Base-by-base conservation (phyloP, 2,329 filamentous ascomycete species). In the Pyricularia sp. region DNA sequence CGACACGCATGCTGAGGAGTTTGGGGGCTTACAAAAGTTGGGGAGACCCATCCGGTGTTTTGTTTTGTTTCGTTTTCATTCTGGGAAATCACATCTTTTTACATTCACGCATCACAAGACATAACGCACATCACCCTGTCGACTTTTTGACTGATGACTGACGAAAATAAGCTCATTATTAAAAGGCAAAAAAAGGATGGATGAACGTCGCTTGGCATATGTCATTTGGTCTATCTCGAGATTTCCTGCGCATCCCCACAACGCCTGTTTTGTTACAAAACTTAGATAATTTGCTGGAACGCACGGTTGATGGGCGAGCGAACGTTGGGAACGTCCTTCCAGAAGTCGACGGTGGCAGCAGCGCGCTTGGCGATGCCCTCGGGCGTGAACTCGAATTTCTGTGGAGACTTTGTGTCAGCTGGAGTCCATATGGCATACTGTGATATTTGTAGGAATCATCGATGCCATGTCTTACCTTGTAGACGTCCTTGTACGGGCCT, bases 381-480 rank as follows among this genome's bases (percentile, higher is more conserved):
- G 68, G 95, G 92, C 66, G 94, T 99, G 86, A 99, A 98, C 83
- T 98, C 95, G 84, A 99, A 99, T 88, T 97, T 98, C 92, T 96
- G 76, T 76, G 78, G 67, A 69, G 28, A 28, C 67, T 75, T 76
- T 78, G 84, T 25, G 58, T 61, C 73, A 66, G 63, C 68, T 74
- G 70, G 72, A 67, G 2, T 12, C 12, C 25, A 17, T 10, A 10
- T 14, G 58, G n/a, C 33, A 72, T 31, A 28, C 3, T 12, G 12
- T 3, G 4, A 25, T 25, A 12, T 26, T 17, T 12, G 12, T 12
- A 25, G 4, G n/a, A 20, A 59, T 26, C 2, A 17, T 36, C 17
- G 14, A 12, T 68, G 31, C 12, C 11, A 64, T 42, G 11, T 12
- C 58, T 82, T 85, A 85, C 92, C 86, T 92, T 91, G 88, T 99